A percentile compares a stretch with the other conserved stretches of the same genome.
These are phyloP conservation scores for Mrakia blollopis DNA, from an alignment of 768 basidiomycete species.

Conservation along the genomic window DNA sequence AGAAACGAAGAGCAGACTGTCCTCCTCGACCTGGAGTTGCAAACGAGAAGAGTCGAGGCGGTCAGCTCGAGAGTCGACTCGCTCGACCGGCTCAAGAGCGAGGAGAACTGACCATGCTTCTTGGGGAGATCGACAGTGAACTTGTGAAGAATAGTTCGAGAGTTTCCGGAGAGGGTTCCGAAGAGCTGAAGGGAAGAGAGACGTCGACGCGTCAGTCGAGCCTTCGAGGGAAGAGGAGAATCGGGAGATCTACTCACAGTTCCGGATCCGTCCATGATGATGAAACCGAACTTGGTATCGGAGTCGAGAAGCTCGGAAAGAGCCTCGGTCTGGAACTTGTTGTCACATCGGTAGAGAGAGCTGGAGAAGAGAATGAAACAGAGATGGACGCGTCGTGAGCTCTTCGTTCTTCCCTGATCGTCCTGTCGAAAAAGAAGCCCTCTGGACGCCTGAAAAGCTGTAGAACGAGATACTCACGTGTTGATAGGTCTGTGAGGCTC, in stretches of 20 bases:
- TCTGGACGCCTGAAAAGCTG: background rate
- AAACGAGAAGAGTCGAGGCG: background rate
- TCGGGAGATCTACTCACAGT: slow-evolving; percentile 45
- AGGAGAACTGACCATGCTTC: slow-evolving; percentile 62
- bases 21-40: slow-evolving; percentile 65
- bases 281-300: slow-evolving; percentile 96
- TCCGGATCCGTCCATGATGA: slow-evolving; percentile 83
- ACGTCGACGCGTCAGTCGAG: background rate
- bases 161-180: slow-evolving; percentile 91
- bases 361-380: slow-evolving; percentile 47
- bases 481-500: slow-evolving; percentile 99
- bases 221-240: background rate
- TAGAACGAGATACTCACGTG: slow-evolving; percentile 58
- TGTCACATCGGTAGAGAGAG: slow-evolving; percentile 97
- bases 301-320: slow-evolving; percentile 93
- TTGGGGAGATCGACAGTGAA: slow-evolving; percentile 98
- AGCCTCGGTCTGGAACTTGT: slow-evolving; percentile 98
- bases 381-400: background rate
- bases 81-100: background rate
- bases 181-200: slow-evolving; percentile 54
- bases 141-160: slow-evolving; percentile 94
- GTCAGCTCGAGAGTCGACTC: background rate
- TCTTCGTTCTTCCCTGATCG: slow-evolving; percentile 8
- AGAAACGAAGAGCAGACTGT: slow-evolving; percentile 99
- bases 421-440: background rate